Conservation (phyloP, 116 monocot genomes). For the Cymodocea nodosa region DNA sequence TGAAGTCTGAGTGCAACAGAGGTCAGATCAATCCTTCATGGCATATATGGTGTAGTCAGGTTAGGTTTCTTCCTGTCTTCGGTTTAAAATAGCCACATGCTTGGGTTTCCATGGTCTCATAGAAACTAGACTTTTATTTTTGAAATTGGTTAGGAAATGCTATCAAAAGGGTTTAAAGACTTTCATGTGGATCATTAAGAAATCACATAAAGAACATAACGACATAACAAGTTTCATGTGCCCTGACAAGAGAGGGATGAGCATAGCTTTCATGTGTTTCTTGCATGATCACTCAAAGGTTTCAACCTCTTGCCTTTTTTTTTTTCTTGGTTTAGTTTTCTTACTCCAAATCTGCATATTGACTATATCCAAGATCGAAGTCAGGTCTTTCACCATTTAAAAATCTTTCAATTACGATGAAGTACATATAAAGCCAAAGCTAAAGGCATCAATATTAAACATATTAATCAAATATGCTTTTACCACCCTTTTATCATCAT, state of each 20-base stretch:
- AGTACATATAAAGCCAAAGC: neutral
- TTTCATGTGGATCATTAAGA: no score
- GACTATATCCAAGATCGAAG: neutral
- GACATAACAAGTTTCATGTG: conserved; percentile 3
- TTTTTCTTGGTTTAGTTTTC: neutral
- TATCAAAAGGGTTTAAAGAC: no score
- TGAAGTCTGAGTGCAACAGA: no score
- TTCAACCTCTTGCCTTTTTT: neutral
- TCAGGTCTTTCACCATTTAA: neutral
- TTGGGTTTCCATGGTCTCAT: no score
- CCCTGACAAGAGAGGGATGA: neutral
- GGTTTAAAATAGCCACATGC: no score
- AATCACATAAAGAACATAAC: neutral
- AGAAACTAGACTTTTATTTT: no score
- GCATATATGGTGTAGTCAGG: neutral
- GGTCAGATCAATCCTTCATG: no score
- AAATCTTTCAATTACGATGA: neutral
- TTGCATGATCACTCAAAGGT: neutral
- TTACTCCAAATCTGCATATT: neutral
- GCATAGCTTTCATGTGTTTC: conserved; percentile 2
- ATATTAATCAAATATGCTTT: neutral
- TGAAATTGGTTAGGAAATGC: no score
- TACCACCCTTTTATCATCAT: no score
- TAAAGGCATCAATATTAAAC: neutral
- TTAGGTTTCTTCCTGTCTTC: no score